Percentiles rank a stretch among this genome's conserved stretches.
Conservation (phyloP, 306 rosid genomes). For the Adenanthera pavonina region DNA sequence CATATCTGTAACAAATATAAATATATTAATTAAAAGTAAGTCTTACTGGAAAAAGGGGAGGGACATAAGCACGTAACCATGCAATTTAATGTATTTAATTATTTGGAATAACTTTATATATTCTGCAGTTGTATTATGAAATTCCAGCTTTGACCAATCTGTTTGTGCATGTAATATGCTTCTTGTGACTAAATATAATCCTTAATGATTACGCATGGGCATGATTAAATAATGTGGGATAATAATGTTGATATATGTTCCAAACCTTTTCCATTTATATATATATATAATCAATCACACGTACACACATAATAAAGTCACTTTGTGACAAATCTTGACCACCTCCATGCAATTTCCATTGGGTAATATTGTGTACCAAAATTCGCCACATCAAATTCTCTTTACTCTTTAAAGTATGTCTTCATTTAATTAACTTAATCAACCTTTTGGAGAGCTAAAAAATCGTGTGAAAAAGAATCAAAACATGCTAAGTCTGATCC, state of each 20-base stretch:
- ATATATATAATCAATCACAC: neutral
- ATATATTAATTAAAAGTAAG: neutral
- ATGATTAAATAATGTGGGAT: neutral
- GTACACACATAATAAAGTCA: neutral
- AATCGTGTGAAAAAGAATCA: too few species aligned
- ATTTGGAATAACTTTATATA: neutral
- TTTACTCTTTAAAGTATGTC: too few species aligned
- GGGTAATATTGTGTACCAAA: neutral
- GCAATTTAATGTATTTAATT: neutral
- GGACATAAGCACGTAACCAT: neutral
- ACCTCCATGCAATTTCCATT: neutral
- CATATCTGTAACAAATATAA: neutral
- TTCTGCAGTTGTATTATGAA: neutral
- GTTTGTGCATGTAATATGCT: neutral
- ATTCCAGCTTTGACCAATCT: neutral
- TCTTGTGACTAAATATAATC: neutral
- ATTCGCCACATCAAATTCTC: too few species aligned
- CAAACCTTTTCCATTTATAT: neutral
- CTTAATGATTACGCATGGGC: neutral
- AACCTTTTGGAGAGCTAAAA: too few species aligned
- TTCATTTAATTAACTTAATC: too few species aligned
- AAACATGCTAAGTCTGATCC: too few species aligned
- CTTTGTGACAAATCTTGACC: conserved; percentile 16
- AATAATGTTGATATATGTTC: neutral
- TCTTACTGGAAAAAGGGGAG: neutral